Base-by-base conservation (phyloP, 805 yeast species). In the Hagleromyces aurorensis region DNA sequence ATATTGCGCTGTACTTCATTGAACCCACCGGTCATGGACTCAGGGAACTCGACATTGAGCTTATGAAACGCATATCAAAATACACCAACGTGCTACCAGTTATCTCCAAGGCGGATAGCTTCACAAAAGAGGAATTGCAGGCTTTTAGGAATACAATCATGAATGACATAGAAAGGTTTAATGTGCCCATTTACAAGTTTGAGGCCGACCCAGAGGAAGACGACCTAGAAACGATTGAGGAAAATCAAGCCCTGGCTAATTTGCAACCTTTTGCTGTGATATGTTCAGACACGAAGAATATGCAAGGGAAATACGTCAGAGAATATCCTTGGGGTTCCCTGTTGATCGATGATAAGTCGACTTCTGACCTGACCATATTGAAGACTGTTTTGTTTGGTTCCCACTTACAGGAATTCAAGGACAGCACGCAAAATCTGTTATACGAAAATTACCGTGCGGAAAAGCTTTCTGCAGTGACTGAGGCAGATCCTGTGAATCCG, bases 361-460 rank as follows among this genome's bases (percentile, higher is more conserved):
- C 62, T 36, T 68, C 75, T 21, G 81, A 76, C 45, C 67, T 75
- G 47, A 52, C 66, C 5, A 53, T 70, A 11, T 61, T 83, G 46
- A 75, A 78, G 40, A 69, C 78, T 27, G 89, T 81, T 3, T 53
- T 83, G 22, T 72, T 83, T 48, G 93, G 93, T 5, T 72, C 87
- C n/a, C 94, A 84, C 52, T 62, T 82, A 42, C 80, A 76, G 51
- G 91, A 81, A 47, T 72, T 81, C 48, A 80, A 81, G 58, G 93
- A 82, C 47, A 64, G 80, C 36, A 83, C 93, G 16, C 85, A 79
- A 45, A 82, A 75, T 44, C 65, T 75, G 56, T 59, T 81, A 32
- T 81, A 81, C 55, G 93, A 81, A 50, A 75, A 77, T 34, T 81
- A 80, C 52, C 71, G 94, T 60, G 78, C 91, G 13, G 87, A 80